A percentile compares a stretch with the other conserved stretches of the same genome.
Conservation (phyloP, 2,329 filamentous ascomycete genomes). For the Claviceps sp. region DNA sequence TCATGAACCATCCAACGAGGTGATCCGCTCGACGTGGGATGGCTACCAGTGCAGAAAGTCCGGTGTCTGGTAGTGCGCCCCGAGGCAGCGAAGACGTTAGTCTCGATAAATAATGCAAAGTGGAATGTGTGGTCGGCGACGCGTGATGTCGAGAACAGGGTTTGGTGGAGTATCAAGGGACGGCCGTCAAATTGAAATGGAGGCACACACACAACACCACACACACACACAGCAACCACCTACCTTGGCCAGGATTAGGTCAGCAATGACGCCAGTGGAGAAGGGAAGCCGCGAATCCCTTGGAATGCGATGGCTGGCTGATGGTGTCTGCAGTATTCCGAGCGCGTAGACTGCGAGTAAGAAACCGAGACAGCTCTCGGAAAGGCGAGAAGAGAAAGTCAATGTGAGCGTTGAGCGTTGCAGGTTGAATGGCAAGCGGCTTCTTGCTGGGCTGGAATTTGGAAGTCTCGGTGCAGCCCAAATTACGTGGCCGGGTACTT, state of each 20-base stretch:
- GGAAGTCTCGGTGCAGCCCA: conserved; percentile 22
- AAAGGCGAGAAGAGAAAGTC: background rate
- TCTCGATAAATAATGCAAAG: background rate
- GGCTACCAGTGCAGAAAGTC: background rate
- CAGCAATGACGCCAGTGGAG: conserved; percentile 24
- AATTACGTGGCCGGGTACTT: conserved; percentile 21
- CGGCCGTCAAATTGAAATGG: conserved; percentile 24
- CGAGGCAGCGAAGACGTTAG: conserved; percentile 1
- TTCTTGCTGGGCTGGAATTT: conserved; percentile 14
- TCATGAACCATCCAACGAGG: conserved; percentile 24
- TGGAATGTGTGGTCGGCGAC: background rate
- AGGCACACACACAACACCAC: conserved; percentile 15
- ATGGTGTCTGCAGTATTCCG: background rate
- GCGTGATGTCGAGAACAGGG: conserved; percentile 2
- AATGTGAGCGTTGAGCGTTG: background rate
- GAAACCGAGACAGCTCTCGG: background rate
- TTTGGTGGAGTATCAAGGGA: conserved; percentile 4
- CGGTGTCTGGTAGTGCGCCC: background rate
- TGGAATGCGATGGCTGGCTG: background rate
- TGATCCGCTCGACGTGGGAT: conserved; percentile 3
- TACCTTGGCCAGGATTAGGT: conserved; percentile 20
- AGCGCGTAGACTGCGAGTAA: background rate
- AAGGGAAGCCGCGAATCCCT: conserved; percentile 3
- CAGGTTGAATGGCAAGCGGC: conserved; percentile 1
- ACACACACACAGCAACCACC: conserved; percentile 12